Percentiles rank a stretch among this genome's conserved stretches.
Evolutionary conservation across 345 rosid species (phyloP).

Genomic region (Melaleuca alternifolia): DNA sequence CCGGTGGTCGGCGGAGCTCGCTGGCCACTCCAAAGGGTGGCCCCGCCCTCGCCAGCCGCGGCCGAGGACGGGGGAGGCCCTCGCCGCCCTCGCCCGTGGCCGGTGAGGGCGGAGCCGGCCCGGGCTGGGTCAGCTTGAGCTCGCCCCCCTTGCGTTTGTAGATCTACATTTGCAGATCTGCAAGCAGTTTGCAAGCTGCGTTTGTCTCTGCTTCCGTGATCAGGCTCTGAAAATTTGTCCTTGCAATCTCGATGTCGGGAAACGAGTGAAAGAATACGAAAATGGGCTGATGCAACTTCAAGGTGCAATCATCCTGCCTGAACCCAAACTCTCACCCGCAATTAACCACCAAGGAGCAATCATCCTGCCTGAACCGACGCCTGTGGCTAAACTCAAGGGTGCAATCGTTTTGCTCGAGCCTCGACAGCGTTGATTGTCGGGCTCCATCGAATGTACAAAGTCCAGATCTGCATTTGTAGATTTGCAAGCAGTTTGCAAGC

Average conservation of each 20-base stretch:
- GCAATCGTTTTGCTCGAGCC: neutral
- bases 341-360: neutral
- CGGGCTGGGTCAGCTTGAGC: no score
- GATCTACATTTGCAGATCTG: no score
- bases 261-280: neutral
- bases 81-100: no score
- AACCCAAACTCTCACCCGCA: neutral
- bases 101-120: no score
- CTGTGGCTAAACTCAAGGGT: neutral
- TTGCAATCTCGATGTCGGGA: neutral
- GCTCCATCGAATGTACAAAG: neutral
- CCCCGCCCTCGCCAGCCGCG: no score
- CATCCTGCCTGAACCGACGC: neutral
- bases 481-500: no score
- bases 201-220: neutral
- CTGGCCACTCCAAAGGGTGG: no score
- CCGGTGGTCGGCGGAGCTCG: no score
- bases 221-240: neutral
- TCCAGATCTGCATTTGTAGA: no score
- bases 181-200: no score
- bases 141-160: no score
- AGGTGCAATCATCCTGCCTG: neutral
- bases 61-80: no score
- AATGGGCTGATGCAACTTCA: neutral
- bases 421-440: neutral